A percentile compares a stretch with the other conserved stretches of the same genome.
Conservation (phyloP, 139 green algal species). For the Auxenochlorella pyrenoidosa region DNA sequence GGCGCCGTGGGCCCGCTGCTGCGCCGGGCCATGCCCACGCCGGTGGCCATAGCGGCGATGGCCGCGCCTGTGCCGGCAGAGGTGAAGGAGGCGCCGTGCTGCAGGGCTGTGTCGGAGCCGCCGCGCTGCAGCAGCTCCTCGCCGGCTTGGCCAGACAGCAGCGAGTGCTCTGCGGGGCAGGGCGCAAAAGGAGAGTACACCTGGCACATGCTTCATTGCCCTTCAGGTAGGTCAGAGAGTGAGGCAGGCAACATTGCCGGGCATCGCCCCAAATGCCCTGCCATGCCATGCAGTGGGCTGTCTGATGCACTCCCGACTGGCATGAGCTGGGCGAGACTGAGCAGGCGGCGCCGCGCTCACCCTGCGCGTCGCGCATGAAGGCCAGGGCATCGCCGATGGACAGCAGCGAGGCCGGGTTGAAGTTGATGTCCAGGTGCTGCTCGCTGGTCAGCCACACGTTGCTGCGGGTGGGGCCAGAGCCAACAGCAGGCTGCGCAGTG, state of each 20-base stretch:
- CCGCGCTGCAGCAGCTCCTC: not conserved
- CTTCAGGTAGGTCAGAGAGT: not conserved
- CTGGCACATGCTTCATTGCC: not conserved
- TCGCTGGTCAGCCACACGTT: slow-evolving; percentile 69
- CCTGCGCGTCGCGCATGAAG: slow-evolving; percentile 51
- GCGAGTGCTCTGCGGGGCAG: not conserved
- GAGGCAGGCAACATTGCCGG: not conserved
- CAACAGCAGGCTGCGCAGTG: too few relatives aligned
- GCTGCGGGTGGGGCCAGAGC: slow-evolving; percentile 48
- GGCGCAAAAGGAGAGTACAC: too few relatives aligned
- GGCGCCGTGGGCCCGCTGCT: too few relatives aligned
- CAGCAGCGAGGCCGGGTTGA: slow-evolving; percentile 82
- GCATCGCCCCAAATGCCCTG: not conserved
- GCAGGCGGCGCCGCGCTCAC: too few relatives aligned
- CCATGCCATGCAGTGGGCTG: too few relatives aligned
- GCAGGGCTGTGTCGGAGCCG: not conserved
- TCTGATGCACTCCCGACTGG: too few relatives aligned
- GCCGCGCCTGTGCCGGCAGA: not conserved
- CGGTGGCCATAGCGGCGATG: not conserved
- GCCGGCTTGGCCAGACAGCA: not conserved
- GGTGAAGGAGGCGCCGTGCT: not conserved
- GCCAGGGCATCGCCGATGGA: slow-evolving; percentile 76
- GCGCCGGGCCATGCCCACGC: too few relatives aligned
- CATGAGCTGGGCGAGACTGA: too few relatives aligned
- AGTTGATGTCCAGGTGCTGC: slow-evolving; percentile 73